These are phyloP conservation scores for Cladosporium sp. DNA, from an alignment of 2,329 filamentous ascomycete species.

Conservation along the genomic window DNA sequence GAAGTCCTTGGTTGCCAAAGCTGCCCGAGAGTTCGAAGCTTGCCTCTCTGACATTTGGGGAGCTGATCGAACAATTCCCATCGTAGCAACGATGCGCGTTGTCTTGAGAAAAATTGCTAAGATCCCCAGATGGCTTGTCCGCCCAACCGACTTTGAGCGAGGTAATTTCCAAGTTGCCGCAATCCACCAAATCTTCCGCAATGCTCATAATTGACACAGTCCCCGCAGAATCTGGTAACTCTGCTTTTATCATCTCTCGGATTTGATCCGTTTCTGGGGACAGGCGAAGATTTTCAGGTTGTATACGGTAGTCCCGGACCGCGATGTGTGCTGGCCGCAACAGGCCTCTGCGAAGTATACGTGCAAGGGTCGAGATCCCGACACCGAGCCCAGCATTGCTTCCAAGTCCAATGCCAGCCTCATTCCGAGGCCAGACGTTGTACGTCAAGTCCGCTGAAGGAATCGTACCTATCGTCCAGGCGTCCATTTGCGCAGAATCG, in stretches of 20 bases:
- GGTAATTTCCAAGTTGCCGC: background rate
- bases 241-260: background rate
- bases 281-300: background rate
- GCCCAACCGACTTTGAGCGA: background rate
- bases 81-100: background rate
- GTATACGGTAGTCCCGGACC: background rate
- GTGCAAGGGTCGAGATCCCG: background rate
- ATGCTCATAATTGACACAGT: background rate
- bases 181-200: background rate
- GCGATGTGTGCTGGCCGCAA: background rate
- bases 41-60: background rate
- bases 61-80: background rate
- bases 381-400: background rate
- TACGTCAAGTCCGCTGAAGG: background rate
- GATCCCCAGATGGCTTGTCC: background rate
- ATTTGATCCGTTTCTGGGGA: background rate
- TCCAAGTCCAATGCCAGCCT: background rate
- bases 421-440: slow-evolving; percentile 1
- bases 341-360: background rate
- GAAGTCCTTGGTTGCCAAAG: background rate
- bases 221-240: background rate
- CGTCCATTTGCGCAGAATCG: background rate
- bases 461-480: background rate
- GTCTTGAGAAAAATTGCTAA: background rate
- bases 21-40: background rate